Evolutionary conservation across 495 filamentous ascomycete species (phyloP), one percentile per base, ranked within the genome.

Genomic region (Paragyromitra xinjiangensis): DNA sequence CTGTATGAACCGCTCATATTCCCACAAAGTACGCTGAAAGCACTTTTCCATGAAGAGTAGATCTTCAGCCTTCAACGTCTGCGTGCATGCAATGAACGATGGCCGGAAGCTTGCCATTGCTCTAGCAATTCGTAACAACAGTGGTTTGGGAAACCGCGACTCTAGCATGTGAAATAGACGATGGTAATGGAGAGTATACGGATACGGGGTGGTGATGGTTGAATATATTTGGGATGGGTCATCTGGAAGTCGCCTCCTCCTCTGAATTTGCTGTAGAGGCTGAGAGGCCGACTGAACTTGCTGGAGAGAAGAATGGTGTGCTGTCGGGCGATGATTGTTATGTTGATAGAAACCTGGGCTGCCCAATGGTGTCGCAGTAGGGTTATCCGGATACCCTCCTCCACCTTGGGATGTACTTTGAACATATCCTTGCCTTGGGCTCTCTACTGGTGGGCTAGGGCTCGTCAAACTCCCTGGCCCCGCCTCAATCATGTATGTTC

Each of bases 11-110:
- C 95, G 93, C 75, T 98, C 93, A 78, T 97, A 95, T 81, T 96
- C 94, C 82, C 91, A 93, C 12, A 99, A 87, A 1, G 92, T 94
- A 50, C 95, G 92, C 82, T 99, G 95, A 81, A 98, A 93, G 82
- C 92, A 94, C 83, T 96, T 94, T 83, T 99, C 95, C 93, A 95
- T 96, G 84, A 98, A 97, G 26, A 99, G 90, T 22, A 98, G 88
- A 82, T 99, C 95, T 80, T 94, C 89, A 37, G 89, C 86, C 69
- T 93, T 94, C 45, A 98, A 85, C 2, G 91, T 93, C 75, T 91
- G 91, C 26, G 92, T 94, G 69, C 91, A 95, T 3, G 93, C 89
- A 77, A 98, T 94, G 84, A 99, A 95, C 6, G 93, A 93, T 5
- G 95, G 95, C 22, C 95, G 92, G 77, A 97, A 96, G 53, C 91